Evolutionary conservation across 306 rosid species (phyloP).

Genomic region (Mimosa bimucronata): DNA sequence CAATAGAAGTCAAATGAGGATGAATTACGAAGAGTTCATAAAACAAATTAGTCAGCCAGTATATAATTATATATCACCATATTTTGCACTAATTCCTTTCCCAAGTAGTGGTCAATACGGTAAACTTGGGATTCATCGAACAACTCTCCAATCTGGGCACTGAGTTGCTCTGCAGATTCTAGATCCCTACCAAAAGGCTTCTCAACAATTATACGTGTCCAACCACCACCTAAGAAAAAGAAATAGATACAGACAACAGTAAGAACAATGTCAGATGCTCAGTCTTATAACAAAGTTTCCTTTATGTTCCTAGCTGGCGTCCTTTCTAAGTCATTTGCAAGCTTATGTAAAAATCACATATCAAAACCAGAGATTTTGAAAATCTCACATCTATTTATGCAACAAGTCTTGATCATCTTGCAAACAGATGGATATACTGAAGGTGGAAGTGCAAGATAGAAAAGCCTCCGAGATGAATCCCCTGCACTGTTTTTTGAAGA

Average conservation of each 20-base stretch:
- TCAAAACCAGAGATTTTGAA: conserved; percentile 16
- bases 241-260: conserved; percentile 34
- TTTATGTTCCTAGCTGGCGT: not conserved
- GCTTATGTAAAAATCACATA: not conserved
- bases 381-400: conserved; percentile 77
- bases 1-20: conserved; percentile 32
- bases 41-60: conserved; percentile 29
- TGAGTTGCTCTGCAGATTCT: conserved; percentile 75
- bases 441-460: conserved; percentile 94
- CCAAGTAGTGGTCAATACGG: conserved; percentile 91
- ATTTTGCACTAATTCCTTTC: conserved; percentile 89
- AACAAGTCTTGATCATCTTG: conserved; percentile 71
- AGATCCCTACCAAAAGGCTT: conserved; percentile 92
- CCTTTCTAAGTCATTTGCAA: conserved; percentile 8
- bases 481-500: conserved; percentile 49
- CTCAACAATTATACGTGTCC: conserved; percentile 93
- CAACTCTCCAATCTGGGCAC: conserved; percentile 74
- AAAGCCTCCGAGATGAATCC: conserved; percentile 79
- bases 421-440: conserved; percentile 89
- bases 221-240: conserved; percentile 66
- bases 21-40: conserved; percentile 37
- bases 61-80: conserved; percentile 54
- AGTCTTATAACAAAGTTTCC: not conserved
- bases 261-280: conserved; percentile 16
- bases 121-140: conserved; percentile 80